phyloP scores from a whole-genome alignment of 2,329 filamentous ascomycete species.

The Pseudopithomyces maydicus region DNA sequence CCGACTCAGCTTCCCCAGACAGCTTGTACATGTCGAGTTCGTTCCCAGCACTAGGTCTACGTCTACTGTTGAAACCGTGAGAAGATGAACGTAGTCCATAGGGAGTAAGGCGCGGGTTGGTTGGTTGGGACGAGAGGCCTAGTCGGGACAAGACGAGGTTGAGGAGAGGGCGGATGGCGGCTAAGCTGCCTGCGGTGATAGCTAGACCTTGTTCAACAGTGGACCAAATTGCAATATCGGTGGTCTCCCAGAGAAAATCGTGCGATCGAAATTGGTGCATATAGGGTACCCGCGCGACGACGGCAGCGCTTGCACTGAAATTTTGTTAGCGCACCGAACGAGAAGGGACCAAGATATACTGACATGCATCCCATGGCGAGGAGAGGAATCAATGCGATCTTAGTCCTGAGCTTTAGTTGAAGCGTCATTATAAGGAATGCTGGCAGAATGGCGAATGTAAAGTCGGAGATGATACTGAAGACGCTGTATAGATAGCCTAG shows the following conservation, averaged over 20 bases:
- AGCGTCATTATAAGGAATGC: conserved; percentile 57
- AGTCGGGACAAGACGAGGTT: conserved; percentile 28
- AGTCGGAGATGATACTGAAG: conserved; percentile 54
- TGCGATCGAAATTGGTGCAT: conserved; percentile 31
- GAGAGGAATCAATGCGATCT: conserved; percentile 54
- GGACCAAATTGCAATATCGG: conserved; percentile 46
- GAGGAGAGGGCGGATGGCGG: conserved; percentile 42
- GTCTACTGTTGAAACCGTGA: conserved; percentile 13
- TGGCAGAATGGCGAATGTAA: conserved; percentile 56
- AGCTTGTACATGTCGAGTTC: conserved; percentile 27
- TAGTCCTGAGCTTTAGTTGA: conserved; percentile 56
- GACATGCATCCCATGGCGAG: conserved; percentile 59
- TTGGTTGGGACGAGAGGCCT: conserved; percentile 28
- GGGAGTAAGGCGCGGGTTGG: conserved; percentile 24
- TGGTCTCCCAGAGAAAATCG: conserved; percentile 43
- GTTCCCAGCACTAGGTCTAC: conserved; percentile 22
- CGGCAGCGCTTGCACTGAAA: conserved; percentile 37
- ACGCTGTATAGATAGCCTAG: conserved; percentile 54
- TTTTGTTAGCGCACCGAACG: conserved; percentile 5
- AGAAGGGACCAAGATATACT: background rate
- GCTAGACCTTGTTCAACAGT: conserved; percentile 43
- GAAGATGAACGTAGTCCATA: conserved; percentile 24
- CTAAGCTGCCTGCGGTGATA: conserved; percentile 43
- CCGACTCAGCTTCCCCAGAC: conserved; percentile 15
- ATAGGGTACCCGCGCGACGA: conserved; percentile 38